These are phyloP conservation scores for Sclerotinia nivalis DNA, from an alignment of 2,329 filamentous ascomycete genomes.

Conservation along the genomic window DNA sequence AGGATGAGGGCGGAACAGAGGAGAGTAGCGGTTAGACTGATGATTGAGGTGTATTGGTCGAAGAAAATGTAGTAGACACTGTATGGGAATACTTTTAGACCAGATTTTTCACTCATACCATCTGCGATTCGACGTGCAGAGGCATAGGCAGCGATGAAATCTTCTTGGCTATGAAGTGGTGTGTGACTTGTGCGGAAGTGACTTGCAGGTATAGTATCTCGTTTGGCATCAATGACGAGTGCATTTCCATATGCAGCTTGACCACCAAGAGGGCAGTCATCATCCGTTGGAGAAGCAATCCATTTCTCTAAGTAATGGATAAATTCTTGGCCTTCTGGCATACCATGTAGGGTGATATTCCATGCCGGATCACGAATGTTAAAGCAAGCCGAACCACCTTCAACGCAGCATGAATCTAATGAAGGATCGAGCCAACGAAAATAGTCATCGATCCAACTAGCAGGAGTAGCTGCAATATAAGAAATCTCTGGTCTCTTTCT, in stretches of 20 bases:
- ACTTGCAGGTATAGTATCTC: slow-evolving; percentile 70
- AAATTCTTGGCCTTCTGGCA: slow-evolving; percentile 94
- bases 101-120: slow-evolving; percentile 69
- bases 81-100: slow-evolving; percentile 89
- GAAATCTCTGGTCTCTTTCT: slow-evolving; percentile 85
- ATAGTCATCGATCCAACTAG: slow-evolving; percentile 97
- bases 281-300: slow-evolving; percentile 75
- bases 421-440: slow-evolving; percentile 94
- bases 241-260: slow-evolving; percentile 84
- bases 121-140: slow-evolving; percentile 84
- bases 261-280: slow-evolving; percentile 84
- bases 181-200: slow-evolving; percentile 93
- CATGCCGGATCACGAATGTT: slow-evolving; percentile 73
- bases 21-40: slow-evolving; percentile 74
- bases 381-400: slow-evolving; percentile 69
- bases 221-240: slow-evolving; percentile 71
- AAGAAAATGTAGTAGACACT: slow-evolving; percentile 99
- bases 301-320: slow-evolving; percentile 82
- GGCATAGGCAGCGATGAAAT: slow-evolving; percentile 90
- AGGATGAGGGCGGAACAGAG: slow-evolving; percentile 81
- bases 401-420: slow-evolving; percentile 55
- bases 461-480: slow-evolving; percentile 83
- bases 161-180: slow-evolving; percentile 80
- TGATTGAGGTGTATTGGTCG: slow-evolving; percentile 89
- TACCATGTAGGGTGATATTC: slow-evolving; percentile 86